Percentiles rank a stretch among this genome's conserved stretches.
phyloP scores from a whole-genome alignment of 116 monocot genomes.

The Phalaenopsis hybrid region DNA sequence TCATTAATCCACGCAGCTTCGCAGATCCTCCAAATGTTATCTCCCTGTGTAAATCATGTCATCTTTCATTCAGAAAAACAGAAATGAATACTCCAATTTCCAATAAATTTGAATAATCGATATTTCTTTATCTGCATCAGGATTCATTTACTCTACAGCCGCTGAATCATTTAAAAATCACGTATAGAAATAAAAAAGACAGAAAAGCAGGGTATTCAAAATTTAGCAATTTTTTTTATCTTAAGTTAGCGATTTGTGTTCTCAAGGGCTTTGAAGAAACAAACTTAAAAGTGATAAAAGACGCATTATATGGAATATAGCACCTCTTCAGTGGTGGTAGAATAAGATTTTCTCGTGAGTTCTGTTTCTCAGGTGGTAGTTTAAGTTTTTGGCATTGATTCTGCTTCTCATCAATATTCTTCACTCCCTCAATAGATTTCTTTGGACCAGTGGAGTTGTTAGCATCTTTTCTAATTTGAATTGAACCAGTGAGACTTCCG shows the following conservation, averaged over 20 bases:
- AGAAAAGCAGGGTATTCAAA: neutral
- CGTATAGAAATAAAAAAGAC: neutral
- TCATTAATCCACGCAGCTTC: slow-evolving; percentile 3
- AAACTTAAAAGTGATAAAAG: neutral
- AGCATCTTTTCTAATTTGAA: slow-evolving; percentile 16
- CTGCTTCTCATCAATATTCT: slow-evolving; percentile 21
- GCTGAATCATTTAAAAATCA: neutral
- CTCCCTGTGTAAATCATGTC: slow-evolving; percentile 5
- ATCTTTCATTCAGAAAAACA: neutral
- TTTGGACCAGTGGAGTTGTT: slow-evolving; percentile 6
- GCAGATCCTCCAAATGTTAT: neutral
- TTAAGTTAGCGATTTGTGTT: neutral
- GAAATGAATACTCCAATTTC: neutral
- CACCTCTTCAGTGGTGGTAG: slow-evolving; percentile 33
- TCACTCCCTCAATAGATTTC: slow-evolving; percentile 12
- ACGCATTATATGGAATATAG: neutral
- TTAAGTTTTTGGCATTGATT: slow-evolving; percentile 16
- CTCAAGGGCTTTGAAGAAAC: neutral
- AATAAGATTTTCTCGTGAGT: slow-evolving; percentile 18
- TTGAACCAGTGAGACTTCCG: slow-evolving; percentile 5
- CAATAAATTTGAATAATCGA: neutral
- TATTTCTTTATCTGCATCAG: neutral
- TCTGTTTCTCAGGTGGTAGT: slow-evolving; percentile 22
- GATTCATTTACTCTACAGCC: neutral
- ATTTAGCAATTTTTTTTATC: neutral